Evolutionary conservation across 148 eudicot genomes (phyloP).

Genomic region (Amaranthus hypochondriacus): DNA sequence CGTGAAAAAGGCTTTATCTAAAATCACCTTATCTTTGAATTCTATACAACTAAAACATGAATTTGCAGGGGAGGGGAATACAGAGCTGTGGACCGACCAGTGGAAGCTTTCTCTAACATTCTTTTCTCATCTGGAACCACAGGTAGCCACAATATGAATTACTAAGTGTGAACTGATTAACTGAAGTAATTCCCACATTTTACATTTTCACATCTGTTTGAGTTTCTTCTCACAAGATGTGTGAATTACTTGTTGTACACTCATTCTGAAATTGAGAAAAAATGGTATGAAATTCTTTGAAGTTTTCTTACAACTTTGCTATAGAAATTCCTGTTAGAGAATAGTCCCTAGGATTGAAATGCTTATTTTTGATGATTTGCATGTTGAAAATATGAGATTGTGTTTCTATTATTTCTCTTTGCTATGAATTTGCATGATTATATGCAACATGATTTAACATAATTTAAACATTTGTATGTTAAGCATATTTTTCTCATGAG

Average conservation of each 20-base stretch:
- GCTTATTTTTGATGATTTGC: neutral
- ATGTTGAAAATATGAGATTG: too few relatives aligned
- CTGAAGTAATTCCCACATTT: neutral
- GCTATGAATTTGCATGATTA: too few relatives aligned
- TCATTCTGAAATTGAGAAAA: neutral
- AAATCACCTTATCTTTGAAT: neutral
- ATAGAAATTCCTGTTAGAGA: neutral
- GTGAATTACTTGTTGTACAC: neutral
- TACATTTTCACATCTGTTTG: neutral
- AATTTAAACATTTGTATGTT: too few relatives aligned
- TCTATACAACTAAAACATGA: neutral
- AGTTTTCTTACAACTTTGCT: neutral
- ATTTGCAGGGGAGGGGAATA: slow-evolving; percentile 63
- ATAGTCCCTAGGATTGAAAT: neutral
- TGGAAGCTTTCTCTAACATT: slow-evolving; percentile 76
- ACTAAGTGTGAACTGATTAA: neutral
- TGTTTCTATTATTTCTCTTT: too few relatives aligned
- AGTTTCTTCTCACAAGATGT: neutral
- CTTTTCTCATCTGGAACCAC: slow-evolving; percentile 99
- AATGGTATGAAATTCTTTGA: neutral
- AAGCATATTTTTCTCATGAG: too few relatives aligned
- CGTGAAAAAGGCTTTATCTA: neutral
- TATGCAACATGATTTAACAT: too few relatives aligned
- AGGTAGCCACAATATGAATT: slow-evolving; percentile 36
- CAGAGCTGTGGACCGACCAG: slow-evolving; percentile 56